Base-by-base conservation (phyloP, 768 basidiomycete genomes). In the Boletus patriciae region DNA sequence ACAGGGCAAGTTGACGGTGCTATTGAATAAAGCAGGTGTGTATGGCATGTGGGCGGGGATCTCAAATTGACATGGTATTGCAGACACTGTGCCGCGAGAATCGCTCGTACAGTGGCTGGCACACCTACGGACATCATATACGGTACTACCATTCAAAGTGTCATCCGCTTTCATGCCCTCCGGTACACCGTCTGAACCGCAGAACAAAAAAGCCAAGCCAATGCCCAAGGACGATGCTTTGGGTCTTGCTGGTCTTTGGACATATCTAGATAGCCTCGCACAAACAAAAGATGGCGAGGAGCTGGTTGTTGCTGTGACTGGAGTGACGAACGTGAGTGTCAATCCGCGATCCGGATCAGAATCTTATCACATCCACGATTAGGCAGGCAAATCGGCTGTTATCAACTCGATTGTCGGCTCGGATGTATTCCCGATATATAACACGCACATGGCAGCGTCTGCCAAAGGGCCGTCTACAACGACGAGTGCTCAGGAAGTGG, bases 21-120 rank as follows among this genome's bases (percentile, higher is more conserved):
- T 95, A 18, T 70, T 97, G 52, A 95, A 89, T 71, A 97, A 97
- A 77, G 87, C 88, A 61, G 94, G 94, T 92, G 63, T 55, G 87
- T 78, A 46, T 34, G 37, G 48, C 52, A 21, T 33, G 46, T 37
- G 27, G 36, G 34, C 51, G 33, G 25, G 41, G 19, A 46, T 37
- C 13, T 29, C 50, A 19, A 19, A 27, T 27, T 61, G 50, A 54
- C 41, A 18, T 36, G 29, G 44, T 50, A 50, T 41, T 37, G 41
- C 61, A 95, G 94, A 96, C 70, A 77, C 83, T 19, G 87, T 88
- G 56, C 92, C 94, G 18, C 80, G 85, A 38, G 94, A 96, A 72
- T 75, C 87, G 21, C 78, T 92, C 12, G 72, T 78, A 16, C 73
- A 84, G 15, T 96, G 94, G 94, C 72, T 84, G 7, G 62, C 74